Evolutionary conservation across 768 basidiomycete species (phyloP).

Genomic region (Cystofilobasidium ferigula): DNA sequence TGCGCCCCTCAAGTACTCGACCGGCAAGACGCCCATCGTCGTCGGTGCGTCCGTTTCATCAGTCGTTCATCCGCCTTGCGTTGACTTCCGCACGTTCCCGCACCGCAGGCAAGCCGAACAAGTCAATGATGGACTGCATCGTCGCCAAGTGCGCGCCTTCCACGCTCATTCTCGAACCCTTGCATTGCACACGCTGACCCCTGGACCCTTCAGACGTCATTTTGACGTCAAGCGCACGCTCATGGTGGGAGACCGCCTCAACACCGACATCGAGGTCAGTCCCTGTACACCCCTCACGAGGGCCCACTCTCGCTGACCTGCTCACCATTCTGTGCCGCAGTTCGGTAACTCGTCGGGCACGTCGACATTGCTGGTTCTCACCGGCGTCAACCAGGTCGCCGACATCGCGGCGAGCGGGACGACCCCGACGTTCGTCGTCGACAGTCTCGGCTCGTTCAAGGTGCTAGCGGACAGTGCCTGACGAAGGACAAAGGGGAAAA

Average conservation of each 20-base stretch:
- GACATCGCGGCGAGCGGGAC: conserved; percentile 56
- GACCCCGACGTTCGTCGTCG: conserved; percentile 69
- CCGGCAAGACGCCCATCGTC: conserved; percentile 58
- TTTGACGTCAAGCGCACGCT: conserved; percentile 78
- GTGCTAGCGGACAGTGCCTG: no score
- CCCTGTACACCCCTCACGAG: not conserved
- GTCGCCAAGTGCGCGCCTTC: conserved; percentile 57
- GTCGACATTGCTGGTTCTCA: conserved; percentile 77
- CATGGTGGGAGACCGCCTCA: conserved; percentile 91
- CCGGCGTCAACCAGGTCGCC: conserved; percentile 67
- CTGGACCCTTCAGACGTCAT: conserved; percentile 53
- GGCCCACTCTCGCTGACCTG: not conserved
- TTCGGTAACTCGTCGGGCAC: conserved; percentile 83
- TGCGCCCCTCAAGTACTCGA: conserved; percentile 64
- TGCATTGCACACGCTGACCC: not conserved
- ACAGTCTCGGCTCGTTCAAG: conserved; percentile 66
- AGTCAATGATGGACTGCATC: conserved; percentile 86
- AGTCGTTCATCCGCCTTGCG: not conserved
- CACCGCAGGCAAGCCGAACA: conserved; percentile 65
- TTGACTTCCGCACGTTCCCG: not conserved
- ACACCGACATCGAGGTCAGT: conserved; percentile 74
- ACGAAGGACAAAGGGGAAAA: no score
- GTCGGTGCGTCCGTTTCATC: conserved; percentile 38
- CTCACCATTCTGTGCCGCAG: no score
- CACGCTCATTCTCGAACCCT: no score